Conservation (phyloP, 2,329 filamentous ascomycete species). For the Mycocentrospora acerina region DNA sequence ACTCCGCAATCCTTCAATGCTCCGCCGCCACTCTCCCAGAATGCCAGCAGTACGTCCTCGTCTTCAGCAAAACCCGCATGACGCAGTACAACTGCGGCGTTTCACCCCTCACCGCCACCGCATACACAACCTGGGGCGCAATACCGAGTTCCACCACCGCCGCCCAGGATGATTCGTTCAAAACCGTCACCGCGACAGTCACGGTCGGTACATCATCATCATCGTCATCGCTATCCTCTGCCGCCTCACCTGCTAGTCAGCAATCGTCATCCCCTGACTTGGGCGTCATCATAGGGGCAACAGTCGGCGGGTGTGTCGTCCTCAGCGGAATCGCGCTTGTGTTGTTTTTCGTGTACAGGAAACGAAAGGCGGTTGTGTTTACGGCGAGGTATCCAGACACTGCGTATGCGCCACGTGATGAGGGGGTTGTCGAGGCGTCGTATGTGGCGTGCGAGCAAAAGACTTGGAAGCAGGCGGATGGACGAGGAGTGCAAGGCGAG, state of each 20-base stretch:
- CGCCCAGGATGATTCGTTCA: too few species aligned
- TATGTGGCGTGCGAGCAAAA: too few species aligned
- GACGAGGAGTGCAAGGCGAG: too few species aligned
- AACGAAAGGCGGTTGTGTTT: too few species aligned
- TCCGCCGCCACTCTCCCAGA: conserved; percentile 19
- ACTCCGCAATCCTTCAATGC: conserved; percentile 33
- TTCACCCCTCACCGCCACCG: conserved; percentile 17
- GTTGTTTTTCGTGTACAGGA: conserved; percentile 24
- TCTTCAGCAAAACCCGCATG: conserved; percentile 27
- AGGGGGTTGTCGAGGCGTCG: too few species aligned
- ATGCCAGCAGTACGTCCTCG: conserved; percentile 33
- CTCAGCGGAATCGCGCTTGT: conserved; percentile 24
- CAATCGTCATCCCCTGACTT: conserved; percentile 17
- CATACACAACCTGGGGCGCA: conserved; percentile 12
- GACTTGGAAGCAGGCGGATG: too few species aligned
- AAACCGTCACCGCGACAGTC: conserved; percentile 9
- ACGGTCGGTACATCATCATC: conserved; percentile 2
- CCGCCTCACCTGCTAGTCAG: neutral
- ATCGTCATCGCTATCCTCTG: conserved; percentile 2
- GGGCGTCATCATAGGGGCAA: conserved; percentile 37
- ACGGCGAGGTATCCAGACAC: too few species aligned
- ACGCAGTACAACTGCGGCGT: conserved; percentile 36
- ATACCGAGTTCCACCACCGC: conserved; percentile 1
- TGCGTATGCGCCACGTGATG: too few species aligned
- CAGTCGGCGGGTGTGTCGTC: conserved; percentile 31